Evolutionary conservation across 139 green algal species (phyloP), one percentile per base, ranked within the genome.

Genomic region (Chlorella vulgaris): DNA sequence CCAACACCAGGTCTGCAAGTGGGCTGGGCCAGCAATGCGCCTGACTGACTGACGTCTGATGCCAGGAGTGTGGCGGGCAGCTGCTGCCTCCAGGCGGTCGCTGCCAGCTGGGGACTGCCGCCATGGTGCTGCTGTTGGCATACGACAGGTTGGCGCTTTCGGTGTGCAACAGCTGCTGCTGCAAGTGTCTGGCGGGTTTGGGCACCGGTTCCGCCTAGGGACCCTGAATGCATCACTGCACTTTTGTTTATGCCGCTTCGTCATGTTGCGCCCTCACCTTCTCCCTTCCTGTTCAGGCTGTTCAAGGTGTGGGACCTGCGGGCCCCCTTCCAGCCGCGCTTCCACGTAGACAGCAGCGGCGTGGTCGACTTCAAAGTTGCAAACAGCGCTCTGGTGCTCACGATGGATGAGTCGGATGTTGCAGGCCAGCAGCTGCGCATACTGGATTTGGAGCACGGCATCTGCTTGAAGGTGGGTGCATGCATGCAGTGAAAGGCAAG

Each of bases 281-380:
- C 35, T 15, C 35, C 35, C 1, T 53, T 18, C 66, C 35, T 35
- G 66, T 36, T 38, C 47, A 58, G 28, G 26, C 61, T 8, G 47
- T 69, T 40, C 73, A 51, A 68, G 35, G 35, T 79, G 35, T 79
- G 38, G 35, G 51, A 55, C 53, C 73, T 79, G 33, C 47, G 53
- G 8, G 35, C 58, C 21, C 73, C 73, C 22, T 21, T 43, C 3
- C 53, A 67, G 33, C 73, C 73, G 3, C 73, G 33, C 7, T 79
- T 68, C 35, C 21, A n/a, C 31, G 15, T 79, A 24, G 28, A 7
- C 36, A 39, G 15, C 3, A 0, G 26, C 6, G 51, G 73, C 15
- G 28, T 79, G 24, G 28, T 7, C 28, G 73, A 79, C 38, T 21
- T 79, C 8, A 79, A 79, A 10, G 50, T 79, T 1, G 58, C 73